These are phyloP conservation scores for Crithidia expoeki DNA, from an alignment of 208 protist genomes.

Conservation along the genomic window DNA sequence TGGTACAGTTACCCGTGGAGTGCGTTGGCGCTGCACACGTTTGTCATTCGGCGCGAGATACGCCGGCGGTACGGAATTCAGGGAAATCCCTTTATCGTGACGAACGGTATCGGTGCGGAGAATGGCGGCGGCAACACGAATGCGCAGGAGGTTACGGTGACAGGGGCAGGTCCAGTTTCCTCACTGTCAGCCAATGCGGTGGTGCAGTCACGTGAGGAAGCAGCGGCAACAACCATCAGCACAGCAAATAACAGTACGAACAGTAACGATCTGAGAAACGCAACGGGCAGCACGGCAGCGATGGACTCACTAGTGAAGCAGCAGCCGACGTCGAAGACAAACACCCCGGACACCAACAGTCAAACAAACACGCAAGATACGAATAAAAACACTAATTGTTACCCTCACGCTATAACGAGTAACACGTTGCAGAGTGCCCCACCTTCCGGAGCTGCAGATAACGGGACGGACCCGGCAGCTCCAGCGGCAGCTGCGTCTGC, in stretches of 20 bases:
- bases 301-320: not conserved
- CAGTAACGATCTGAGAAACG: too few relatives aligned
- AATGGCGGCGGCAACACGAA: not conserved
- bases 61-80: constrained; percentile 32
- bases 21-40: constrained; percentile 23
- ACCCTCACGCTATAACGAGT: too few relatives aligned
- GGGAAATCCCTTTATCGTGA: constrained; percentile 23
- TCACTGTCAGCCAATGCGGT: too few relatives aligned
- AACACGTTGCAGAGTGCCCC: too few relatives aligned
- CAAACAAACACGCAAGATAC: not conserved
- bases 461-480: not conserved
- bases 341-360: not conserved
- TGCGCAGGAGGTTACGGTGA: constrained; percentile 1
- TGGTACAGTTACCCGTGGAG: constrained; percentile 15
- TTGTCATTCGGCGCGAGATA: constrained; percentile 32
- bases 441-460: not conserved
- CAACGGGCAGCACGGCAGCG: not conserved
- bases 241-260: too few relatives aligned
- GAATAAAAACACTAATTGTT: too few relatives aligned
- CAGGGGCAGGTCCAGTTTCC: too few relatives aligned
- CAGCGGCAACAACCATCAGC: too few relatives aligned
- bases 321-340: not conserved
- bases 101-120: not conserved
- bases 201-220: too few relatives aligned
- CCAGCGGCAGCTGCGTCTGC: not conserved